Percentiles rank a stretch among this genome's conserved stretches.
These are phyloP conservation scores for Parafenestella ontariensis DNA, from an alignment of 2,329 filamentous ascomycete genomes.

Conservation along the genomic window DNA sequence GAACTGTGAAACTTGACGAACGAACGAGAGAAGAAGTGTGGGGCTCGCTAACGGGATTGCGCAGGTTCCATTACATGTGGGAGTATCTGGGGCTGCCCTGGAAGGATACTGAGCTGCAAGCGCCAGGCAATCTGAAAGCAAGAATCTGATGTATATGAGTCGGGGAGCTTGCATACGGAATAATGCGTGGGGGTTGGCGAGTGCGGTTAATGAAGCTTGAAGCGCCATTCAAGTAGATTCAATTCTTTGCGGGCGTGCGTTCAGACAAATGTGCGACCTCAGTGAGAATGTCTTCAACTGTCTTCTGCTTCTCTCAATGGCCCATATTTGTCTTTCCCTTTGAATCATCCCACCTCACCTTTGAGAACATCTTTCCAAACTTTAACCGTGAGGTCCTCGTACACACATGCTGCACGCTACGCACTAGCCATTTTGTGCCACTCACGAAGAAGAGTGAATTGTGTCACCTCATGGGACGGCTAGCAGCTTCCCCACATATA, in stretches of 20 bases:
- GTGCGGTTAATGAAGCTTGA: background rate
- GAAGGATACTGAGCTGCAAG: conserved; percentile 59
- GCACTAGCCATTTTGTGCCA: conserved; percentile 21
- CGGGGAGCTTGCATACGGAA: conserved; percentile 1
- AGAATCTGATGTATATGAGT: conserved; percentile 35
- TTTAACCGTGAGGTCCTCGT: conserved; percentile 2
- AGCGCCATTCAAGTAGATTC: background rate
- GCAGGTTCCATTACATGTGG: conserved; percentile 73
- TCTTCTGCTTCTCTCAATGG: background rate
- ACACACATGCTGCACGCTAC: conserved; percentile 2
- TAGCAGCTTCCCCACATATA: conserved; percentile 25
- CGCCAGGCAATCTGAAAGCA: conserved; percentile 36
- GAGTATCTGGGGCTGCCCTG: conserved; percentile 68
- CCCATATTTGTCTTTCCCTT: background rate
- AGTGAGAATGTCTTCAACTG: conserved; percentile 2
- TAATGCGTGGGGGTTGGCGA: background rate
- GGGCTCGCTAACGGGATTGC: conserved; percentile 16
- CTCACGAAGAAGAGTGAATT: conserved; percentile 16
- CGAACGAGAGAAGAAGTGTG: background rate
- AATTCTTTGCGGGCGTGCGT: background rate
- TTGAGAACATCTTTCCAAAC: background rate
- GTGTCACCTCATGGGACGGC: conserved; percentile 21
- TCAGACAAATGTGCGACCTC: conserved; percentile 5
- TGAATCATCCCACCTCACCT: background rate
- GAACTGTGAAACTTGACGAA: conserved; percentile 24